Base-by-base conservation (phyloP, 768 basidiomycete species). In the Clathrus columnatus region DNA sequence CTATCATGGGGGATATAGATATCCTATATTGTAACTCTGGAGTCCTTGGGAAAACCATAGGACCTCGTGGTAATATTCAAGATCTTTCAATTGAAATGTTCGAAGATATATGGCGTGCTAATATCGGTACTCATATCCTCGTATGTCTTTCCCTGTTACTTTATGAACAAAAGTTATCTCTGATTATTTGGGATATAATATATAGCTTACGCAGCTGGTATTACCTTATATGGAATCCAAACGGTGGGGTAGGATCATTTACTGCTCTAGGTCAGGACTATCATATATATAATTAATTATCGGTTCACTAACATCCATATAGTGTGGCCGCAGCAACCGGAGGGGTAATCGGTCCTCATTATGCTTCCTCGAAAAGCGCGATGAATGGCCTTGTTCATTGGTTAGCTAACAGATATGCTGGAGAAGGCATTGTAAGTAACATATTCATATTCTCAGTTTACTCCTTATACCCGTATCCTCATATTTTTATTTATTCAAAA, bases 331-430 rank as follows among this genome's bases (percentile, higher is more conserved):
- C 78, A 5, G 70, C 74, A 1, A 76, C 71, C 23, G 79, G 78
- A 11, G 79, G 79, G 1, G 75, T 80, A 1, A 68, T 81, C 44
- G 79, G 79, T 0, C 78, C 79, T 0, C 79, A 81, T 55, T 80
- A 81, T 52, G 77, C 79, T 5, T 79, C 77, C 0, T 78, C 78
- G 0, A 81, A 81, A 57, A 73, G 77, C 1, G 79, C 78, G 1
- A 59, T 79, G 57, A 78, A 80, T 57, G 79, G 79, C 0, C 67
- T 80, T 5, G 64, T 79, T 32, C 79, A 79, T 58, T 80, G 79
- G 79, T 64, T 79, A n/a, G 74, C 78, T 6, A 65, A 64, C 48
- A 67, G 77, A 32, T 76, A 80, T 58, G 73, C 74, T 14, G 75
- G 75, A 57, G 73, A 75, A 11, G 78, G 78, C 11, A 70, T 81